A percentile compares a stretch with the other conserved stretches of the same genome.
Conservation (phyloP, 352 stramenopile genomes). For the Pythium phragmiticola region DNA sequence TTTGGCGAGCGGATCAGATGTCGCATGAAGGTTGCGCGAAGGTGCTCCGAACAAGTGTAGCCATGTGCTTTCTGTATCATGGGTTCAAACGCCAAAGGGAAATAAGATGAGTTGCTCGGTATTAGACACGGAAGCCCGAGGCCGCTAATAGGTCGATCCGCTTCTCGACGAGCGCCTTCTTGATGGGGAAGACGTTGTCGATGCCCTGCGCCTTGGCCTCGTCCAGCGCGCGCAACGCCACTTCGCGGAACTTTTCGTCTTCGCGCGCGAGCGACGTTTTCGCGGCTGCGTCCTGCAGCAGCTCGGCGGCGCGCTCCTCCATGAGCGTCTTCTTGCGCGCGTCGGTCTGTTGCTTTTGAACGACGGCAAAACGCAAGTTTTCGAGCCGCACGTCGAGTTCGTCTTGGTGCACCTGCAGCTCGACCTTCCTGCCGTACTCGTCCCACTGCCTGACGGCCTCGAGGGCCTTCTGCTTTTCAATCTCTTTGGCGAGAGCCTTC, state of each 20-base stretch:
- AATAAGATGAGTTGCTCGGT: too few relatives aligned
- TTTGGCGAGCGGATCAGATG: not conserved
- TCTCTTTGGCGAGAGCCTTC: conserved; percentile 40
- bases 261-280: conserved; percentile 41
- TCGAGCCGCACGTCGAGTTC: conserved; percentile 57
- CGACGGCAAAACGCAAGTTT: conserved; percentile 57
- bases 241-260: conserved; percentile 59
- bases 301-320: conserved; percentile 37
- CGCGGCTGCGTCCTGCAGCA: conserved; percentile 37
- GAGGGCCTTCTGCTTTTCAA: conserved; percentile 37
- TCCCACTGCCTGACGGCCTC: conserved; percentile 65
- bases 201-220: conserved; percentile 61
- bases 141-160: conserved; percentile 68
- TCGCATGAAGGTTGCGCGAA: conserved; percentile 18
- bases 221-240: conserved; percentile 48
- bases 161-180: conserved; percentile 71
- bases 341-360: conserved; percentile 77
- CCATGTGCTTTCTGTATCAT: conserved; percentile 1
- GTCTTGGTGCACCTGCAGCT: conserved; percentile 61
- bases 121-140: conserved; percentile 62
- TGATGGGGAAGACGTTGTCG: conserved; percentile 65
- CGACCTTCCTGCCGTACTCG: conserved; percentile 59
- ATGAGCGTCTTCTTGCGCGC: conserved; percentile 49
- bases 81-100: too few relatives aligned
- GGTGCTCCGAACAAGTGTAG: conserved; percentile 8